These are phyloP conservation scores for Cladophialophora exuberans DNA, from an alignment of 2,329 filamentous ascomycete genomes.

Conservation along the genomic window DNA sequence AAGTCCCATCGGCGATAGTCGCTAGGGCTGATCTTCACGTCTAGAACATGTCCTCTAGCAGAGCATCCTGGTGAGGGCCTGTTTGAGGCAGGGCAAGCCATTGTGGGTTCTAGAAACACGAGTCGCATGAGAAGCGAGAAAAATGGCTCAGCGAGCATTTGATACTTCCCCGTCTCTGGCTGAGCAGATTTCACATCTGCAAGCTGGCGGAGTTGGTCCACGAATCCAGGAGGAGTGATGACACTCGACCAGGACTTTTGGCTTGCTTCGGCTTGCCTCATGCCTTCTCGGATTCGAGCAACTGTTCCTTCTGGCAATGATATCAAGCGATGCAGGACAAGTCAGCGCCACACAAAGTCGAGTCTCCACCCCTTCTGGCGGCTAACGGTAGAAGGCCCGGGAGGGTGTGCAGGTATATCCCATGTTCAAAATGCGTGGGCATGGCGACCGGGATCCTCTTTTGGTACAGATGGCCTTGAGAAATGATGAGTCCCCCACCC, in stretches of 20 bases:
- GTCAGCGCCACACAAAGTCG: conserved; percentile 6
- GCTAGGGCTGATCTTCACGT: conserved; percentile 14
- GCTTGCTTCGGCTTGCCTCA: background rate
- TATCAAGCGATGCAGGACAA: conserved; percentile 9
- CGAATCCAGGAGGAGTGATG: conserved; percentile 8
- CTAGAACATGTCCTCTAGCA: conserved; percentile 25
- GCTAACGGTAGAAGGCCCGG: conserved; percentile 3
- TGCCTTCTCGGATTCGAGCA: conserved; percentile 3
- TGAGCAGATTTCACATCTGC: conserved; percentile 11
- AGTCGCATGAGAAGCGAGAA: background rate
- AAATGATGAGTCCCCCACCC: conserved; percentile 10
- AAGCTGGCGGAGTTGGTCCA: conserved; percentile 17
- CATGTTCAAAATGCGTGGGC: conserved; percentile 7
- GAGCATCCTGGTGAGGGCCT: background rate
- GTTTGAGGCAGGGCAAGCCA: conserved; percentile 10
- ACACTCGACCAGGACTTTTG: conserved; percentile 6
- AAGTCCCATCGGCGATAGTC: conserved; percentile 16
- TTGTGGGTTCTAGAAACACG: conserved; percentile 17
- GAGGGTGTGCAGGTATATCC: conserved; percentile 3
- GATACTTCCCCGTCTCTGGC: no score
- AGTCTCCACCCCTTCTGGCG: conserved; percentile 8
- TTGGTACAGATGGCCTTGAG: background rate
- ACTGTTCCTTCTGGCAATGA: conserved; percentile 3
- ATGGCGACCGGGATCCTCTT: conserved; percentile 9
- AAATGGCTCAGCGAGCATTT: conserved; percentile 18